A percentile compares a stretch with the other conserved stretches of the same genome.
Evolutionary conservation across 345 rosid genomes (phyloP).

Genomic region (Brassica rapa): DNA sequence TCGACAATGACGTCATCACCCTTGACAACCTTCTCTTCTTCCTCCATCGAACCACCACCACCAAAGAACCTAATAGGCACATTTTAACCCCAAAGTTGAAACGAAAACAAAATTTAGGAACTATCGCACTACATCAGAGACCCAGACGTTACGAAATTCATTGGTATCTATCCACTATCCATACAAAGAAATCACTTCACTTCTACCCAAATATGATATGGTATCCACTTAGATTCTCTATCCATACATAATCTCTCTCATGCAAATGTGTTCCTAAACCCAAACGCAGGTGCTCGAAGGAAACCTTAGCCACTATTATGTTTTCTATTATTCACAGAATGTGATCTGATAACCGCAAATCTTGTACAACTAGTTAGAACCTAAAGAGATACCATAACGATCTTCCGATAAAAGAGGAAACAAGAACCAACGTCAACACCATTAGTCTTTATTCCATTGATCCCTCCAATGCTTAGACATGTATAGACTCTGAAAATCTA

Average conservation of each 20-base stretch:
- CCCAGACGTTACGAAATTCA: background rate
- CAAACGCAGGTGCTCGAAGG: too few relatives aligned
- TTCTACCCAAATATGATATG: background rate
- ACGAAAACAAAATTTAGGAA: background rate
- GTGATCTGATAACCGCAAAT: background rate
- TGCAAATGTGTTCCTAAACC: background rate
- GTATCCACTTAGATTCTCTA: background rate
- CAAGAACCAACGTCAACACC: background rate
- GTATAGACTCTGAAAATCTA: background rate
- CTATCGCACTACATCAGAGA: background rate
- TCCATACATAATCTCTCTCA: background rate
- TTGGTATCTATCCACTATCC: background rate
- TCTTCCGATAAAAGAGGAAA: background rate
- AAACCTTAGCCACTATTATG: background rate
- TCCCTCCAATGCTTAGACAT: background rate
- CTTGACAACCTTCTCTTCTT: conserved; percentile 83
- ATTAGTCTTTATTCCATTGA: background rate
- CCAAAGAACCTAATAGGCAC: conserved; percentile 66
- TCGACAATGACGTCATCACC: conserved; percentile 98
- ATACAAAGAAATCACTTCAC: background rate
- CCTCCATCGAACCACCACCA: conserved; percentile 79
- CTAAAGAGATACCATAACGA: conserved; percentile 1
- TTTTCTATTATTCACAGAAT: background rate
- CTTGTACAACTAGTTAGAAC: background rate
- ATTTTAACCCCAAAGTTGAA: background rate